A percentile compares a stretch with the other conserved stretches of the same genome.
phyloP scores from a whole-genome alignment of 148 eudicot species.

The Amaranthus hypochondriacus region DNA sequence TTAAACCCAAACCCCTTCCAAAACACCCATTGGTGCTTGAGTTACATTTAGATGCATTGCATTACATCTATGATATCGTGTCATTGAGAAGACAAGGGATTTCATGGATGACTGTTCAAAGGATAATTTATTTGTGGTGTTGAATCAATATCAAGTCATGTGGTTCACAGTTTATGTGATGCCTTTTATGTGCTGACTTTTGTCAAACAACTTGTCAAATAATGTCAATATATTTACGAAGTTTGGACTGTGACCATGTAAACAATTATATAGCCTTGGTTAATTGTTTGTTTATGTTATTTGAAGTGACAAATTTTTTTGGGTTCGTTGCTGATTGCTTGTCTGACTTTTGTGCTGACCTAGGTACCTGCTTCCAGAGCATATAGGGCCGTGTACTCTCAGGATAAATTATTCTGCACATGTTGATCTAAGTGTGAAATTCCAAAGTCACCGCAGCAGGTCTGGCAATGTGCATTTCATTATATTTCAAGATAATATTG shows the following conservation, averaged over 20 bases:
- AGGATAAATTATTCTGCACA: constrained; percentile 93
- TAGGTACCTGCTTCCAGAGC: constrained; percentile 88
- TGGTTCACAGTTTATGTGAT: background rate
- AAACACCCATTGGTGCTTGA: too few species aligned
- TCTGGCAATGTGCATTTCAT: constrained; percentile 5
- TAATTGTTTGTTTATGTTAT: too few species aligned
- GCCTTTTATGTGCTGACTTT: background rate
- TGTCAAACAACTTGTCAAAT: background rate
- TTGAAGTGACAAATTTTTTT: background rate
- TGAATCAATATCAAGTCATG: background rate
- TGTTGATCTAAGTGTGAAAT: constrained; percentile 89
- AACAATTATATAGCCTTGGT: too few species aligned
- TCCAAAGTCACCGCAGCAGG: constrained; percentile 98
- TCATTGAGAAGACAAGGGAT: too few species aligned
- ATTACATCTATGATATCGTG: too few species aligned
- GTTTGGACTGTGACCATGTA: background rate
- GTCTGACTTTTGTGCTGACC: constrained; percentile 6
- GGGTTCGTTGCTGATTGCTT: background rate
- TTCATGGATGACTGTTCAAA: too few species aligned
- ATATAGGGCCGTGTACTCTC: constrained; percentile 69
- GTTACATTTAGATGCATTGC: too few species aligned
- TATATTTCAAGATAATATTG: too few species aligned
- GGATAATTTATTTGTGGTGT: background rate
- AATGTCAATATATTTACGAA: background rate
- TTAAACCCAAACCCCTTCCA: too few species aligned